These are phyloP conservation scores for Halenospora varia DNA, from an alignment of 495 filamentous ascomycete genomes.

Conservation along the genomic window DNA sequence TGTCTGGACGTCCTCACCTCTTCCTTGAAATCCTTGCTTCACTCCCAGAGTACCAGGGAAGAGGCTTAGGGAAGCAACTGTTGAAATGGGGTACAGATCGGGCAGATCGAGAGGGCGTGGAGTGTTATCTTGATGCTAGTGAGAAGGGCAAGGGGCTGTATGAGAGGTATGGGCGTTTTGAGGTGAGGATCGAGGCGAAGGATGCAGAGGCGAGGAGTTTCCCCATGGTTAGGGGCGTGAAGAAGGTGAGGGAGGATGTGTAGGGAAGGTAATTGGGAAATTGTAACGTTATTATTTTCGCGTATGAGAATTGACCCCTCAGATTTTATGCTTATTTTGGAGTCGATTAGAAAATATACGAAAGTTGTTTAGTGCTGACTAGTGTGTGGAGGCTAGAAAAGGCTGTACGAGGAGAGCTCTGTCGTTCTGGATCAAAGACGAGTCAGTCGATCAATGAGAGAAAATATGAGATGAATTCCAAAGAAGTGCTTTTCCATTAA, in stretches of 20 bases:
- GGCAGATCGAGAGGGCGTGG: slow-evolving; percentile 5
- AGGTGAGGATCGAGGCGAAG: not conserved
- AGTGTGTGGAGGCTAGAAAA: too few species aligned
- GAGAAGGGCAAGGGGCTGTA: not conserved
- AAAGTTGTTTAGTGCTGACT: too few species aligned
- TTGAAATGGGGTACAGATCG: slow-evolving; percentile 5
- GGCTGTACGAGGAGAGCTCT: too few species aligned
- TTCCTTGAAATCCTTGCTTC: slow-evolving; percentile 9
- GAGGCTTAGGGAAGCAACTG: slow-evolving; percentile 1
- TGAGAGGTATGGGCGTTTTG: slow-evolving; percentile 11
- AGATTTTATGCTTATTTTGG: too few species aligned
- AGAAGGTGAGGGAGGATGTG: not conserved
- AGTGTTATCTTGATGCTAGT: slow-evolving; percentile 7
- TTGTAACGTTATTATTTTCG: too few species aligned
- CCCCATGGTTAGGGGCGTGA: slow-evolving; percentile 3
- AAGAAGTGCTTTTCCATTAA: too few species aligned
- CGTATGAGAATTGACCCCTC: too few species aligned
- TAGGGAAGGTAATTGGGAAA: not conserved
- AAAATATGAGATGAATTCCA: too few species aligned
- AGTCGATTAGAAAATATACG: too few species aligned
- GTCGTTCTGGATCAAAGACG: too few species aligned
- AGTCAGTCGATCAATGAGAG: too few species aligned
- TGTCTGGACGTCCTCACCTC: not conserved
- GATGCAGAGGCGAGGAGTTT: not conserved
- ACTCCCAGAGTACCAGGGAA: not conserved